A percentile compares a stretch with the other conserved stretches of the same genome.
Evolutionary conservation across 345 rosid genomes (phyloP).

Genomic region (Corymbia maculata): DNA sequence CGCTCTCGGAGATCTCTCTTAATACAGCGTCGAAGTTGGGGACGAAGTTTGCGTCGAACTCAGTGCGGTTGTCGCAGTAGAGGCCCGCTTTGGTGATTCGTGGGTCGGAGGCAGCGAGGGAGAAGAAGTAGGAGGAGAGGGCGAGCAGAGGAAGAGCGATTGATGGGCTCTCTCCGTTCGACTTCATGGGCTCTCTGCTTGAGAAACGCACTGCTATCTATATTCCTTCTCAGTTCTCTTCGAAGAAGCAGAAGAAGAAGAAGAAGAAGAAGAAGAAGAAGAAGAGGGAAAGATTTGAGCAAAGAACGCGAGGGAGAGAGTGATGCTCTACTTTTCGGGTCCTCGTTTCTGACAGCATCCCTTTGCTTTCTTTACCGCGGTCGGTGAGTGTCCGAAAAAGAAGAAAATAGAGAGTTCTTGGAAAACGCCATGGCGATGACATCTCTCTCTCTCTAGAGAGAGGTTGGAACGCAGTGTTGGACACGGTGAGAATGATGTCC

Average conservation of each 20-base stretch:
- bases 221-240: neutral
- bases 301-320: neutral
- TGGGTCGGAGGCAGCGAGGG: neutral
- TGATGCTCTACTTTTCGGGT: neutral
- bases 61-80: neutral
- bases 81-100: neutral
- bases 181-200: neutral
- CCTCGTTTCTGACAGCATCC: no score
- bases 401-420: no score
- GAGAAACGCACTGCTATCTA: neutral
- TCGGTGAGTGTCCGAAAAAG: no score
- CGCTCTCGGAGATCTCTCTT: neutral
- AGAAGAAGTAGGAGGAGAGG: neutral
- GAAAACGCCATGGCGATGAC: no score
- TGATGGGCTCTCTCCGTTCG: neutral
- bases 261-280: neutral
- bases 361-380: no score
- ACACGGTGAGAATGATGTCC: no score
- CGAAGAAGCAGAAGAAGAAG: neutral
- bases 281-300: neutral
- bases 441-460: no score
- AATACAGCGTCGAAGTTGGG: conserved; percentile 7
- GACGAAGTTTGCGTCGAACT: neutral
- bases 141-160: neutral
- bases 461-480: no score